Evolutionary conservation across 169 alveolate species (phyloP).

Genomic region (Plasmodium coatneyi): DNA sequence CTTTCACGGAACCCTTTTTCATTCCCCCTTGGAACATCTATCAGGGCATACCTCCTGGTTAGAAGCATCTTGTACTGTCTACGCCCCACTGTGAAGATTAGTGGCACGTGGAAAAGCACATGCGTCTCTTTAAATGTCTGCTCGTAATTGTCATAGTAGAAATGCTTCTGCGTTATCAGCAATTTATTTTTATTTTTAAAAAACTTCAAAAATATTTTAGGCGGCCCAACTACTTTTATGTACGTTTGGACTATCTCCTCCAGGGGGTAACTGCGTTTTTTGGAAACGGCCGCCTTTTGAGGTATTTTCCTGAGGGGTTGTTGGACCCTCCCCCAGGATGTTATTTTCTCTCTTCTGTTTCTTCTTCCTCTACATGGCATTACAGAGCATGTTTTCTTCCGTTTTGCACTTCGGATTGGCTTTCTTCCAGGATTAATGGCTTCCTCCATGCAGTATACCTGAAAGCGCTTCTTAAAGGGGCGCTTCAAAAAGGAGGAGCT

Average conservation of each 20-base stretch:
- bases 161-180: slow-evolving; percentile 48
- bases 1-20: background rate
- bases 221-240: slow-evolving; percentile 45
- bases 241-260: slow-evolving; percentile 10
- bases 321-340: background rate
- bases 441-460: background rate
- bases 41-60: slow-evolving; percentile 18
- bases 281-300: background rate
- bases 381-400: background rate
- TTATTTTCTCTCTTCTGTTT: background rate
- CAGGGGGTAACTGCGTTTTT: slow-evolving; percentile 3
- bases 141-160: slow-evolving; percentile 58
- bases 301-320: background rate
- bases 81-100: slow-evolving; percentile 25
- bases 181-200: slow-evolving; percentile 38
- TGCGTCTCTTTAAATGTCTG: slow-evolving; percentile 29
- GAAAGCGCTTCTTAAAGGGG: background rate
- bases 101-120: slow-evolving; percentile 37
- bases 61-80: slow-evolving; percentile 8
- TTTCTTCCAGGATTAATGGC: background rate
- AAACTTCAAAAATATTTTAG: slow-evolving; percentile 51
- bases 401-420: background rate
- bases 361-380: background rate
- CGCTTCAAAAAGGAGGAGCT: background rate
- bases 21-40: slow-evolving; percentile 2